Conservation (phyloP, 164 flowering plant species). For the Amborella trichopoda region DNA sequence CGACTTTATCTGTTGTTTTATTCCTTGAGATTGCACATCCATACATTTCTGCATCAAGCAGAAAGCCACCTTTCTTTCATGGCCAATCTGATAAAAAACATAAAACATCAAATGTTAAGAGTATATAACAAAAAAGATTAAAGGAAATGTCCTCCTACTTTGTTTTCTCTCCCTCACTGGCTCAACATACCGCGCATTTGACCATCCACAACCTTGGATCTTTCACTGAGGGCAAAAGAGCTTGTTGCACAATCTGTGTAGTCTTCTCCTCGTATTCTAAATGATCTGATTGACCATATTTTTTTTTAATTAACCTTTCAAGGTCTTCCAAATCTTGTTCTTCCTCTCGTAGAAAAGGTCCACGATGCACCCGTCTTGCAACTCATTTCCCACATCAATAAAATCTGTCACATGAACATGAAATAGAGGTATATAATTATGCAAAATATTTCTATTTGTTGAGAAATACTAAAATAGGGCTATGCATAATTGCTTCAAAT, state of each 20-base stretch:
- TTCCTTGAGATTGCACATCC: slow-evolving; percentile 41
- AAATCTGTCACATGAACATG: no score
- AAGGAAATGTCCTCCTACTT: no score
- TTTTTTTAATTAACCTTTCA: slow-evolving; percentile 56
- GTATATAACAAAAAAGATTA: not conserved
- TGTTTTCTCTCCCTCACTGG: no score
- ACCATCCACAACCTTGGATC: slow-evolving; percentile 99
- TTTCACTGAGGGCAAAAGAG: slow-evolving; percentile 88
- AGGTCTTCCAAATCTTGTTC: slow-evolving; percentile 77
- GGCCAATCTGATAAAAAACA: slow-evolving; percentile 52
- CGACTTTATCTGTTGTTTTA: slow-evolving; percentile 82
- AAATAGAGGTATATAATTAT: no score
- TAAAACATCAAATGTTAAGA: not conserved
- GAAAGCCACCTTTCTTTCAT: slow-evolving; percentile 78
- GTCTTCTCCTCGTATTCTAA: slow-evolving; percentile 83
- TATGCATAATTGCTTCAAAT: no score
- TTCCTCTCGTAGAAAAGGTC: slow-evolving; percentile 58
- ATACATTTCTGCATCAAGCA: slow-evolving; percentile 91
- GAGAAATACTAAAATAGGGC: no score
- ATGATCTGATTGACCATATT: slow-evolving; percentile 53
- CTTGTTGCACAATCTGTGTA: slow-evolving; percentile 94
- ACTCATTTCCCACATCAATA: slow-evolving; percentile 50
- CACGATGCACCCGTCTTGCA: slow-evolving; percentile 62
- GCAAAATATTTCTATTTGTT: no score
- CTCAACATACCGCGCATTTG: slow-evolving; percentile 89